Evolutionary conservation across 768 basidiomycete genomes (phyloP), one percentile per base, ranked within the genome.

Genomic region (Suillus luteus): DNA sequence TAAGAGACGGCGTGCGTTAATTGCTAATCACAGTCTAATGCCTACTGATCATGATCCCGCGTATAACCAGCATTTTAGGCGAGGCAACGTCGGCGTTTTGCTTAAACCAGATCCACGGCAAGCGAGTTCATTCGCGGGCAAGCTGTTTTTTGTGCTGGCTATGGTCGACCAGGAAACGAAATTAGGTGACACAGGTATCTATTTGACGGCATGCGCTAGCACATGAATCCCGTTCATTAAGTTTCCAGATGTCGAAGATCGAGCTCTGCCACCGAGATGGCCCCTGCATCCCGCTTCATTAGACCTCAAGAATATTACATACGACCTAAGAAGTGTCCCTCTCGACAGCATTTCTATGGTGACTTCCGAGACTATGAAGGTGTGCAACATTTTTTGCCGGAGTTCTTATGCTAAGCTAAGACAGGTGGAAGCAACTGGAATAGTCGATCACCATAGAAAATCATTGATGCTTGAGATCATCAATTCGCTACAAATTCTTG

Each of bases 291-390:
- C 88, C 1, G 73, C 75, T 22, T 78, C 76, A 1, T 72, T 90
- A 17, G 65, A 78, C 3, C 80, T 83, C 0, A 77, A 85, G 1
- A 78, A 85, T 40, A 80, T 81, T 1, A 82, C 82, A 1, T 96
- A 94, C 71, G 87, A 97, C 62, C 71, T 93, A 14, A 75, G 78
- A 2, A 74, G 79, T 4, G 83, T 97, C 6, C 83, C 90, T 1
- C 71, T 93, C 46, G 85, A 85, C 24, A 93, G 90, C 69, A 87
- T 99, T 52, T 80, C 85, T 17, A 77, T 96, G 59, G 86, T 98
- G 8, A 90, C 93, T 14, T 85, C 83, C 59, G 81, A 82, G 40
- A 80, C 76, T 3, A 74, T 94, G 66, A 96, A 97, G 85, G 95
- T 89, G 31, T 62, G 72, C 54, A 22, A 40, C 37, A 59, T 27